Conservation (phyloP, 1,139 yeast species). For the Yamadazyma aaseri region DNA sequence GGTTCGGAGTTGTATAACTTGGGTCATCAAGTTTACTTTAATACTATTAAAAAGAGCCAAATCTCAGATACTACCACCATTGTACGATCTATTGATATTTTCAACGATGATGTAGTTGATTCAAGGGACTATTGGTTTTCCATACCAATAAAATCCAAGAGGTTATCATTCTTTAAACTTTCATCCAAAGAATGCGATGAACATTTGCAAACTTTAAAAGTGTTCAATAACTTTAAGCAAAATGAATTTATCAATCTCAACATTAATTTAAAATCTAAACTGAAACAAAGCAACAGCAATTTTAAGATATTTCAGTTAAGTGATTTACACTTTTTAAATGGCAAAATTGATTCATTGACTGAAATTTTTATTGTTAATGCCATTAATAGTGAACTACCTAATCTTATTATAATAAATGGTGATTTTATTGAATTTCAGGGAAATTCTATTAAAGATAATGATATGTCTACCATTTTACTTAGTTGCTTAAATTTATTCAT, state of each 20-base stretch:
- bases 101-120: slow-evolving; percentile 11
- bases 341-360: slow-evolving; percentile 19
- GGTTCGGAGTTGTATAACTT: slow-evolving; percentile 2
- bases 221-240: slow-evolving; percentile 10
- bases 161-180: slow-evolving; percentile 9
- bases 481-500: slow-evolving; percentile 38
- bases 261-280: slow-evolving; percentile 6
- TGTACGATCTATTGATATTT: slow-evolving; percentile 25
- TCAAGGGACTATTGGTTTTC: slow-evolving; percentile 7
- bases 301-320: slow-evolving; percentile 39
- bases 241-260: slow-evolving; percentile 12
- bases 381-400: slow-evolving; percentile 29
- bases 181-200: slow-evolving; percentile 1
- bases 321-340: slow-evolving; percentile 39
- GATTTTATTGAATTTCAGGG: slow-evolving; percentile 24
- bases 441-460: slow-evolving; percentile 1
- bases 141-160: slow-evolving; percentile 6
- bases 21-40: slow-evolving; percentile 7
- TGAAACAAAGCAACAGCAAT: not conserved
- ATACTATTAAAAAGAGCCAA: slow-evolving; percentile 2
- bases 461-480: slow-evolving; percentile 24
- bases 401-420: slow-evolving; percentile 42
- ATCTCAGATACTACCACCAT: slow-evolving; percentile 9
- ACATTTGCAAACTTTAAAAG: slow-evolving; percentile 7
- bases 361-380: slow-evolving; percentile 29